Conservation (phyloP, 129 eudicot genomes). For the Artemisia annua region DNA sequence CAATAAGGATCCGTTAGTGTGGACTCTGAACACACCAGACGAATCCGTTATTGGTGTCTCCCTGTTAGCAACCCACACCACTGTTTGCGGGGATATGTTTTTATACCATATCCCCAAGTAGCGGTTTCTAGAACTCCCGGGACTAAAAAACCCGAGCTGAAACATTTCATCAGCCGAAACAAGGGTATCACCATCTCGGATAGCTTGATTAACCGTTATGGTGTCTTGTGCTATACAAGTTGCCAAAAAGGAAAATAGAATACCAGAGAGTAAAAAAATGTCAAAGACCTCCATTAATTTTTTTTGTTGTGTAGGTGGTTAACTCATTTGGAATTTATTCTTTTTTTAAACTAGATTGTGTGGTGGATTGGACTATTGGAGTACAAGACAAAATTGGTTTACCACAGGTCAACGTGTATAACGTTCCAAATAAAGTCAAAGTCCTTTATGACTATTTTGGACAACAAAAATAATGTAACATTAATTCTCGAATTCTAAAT, state of each 20-base stretch:
- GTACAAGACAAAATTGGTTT: too few species aligned
- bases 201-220: background rate
- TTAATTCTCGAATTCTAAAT: too few species aligned
- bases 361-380: too few species aligned
- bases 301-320: too few species aligned
- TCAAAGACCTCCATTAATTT: background rate
- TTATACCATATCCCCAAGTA: slow-evolving; percentile 32
- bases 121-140: slow-evolving; percentile 17
- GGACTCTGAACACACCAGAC: background rate
- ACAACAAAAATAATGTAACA: too few species aligned
- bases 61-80: slow-evolving; percentile 32
- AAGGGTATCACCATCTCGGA: slow-evolving; percentile 18
- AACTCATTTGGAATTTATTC: too few species aligned
- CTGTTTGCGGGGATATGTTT: slow-evolving; percentile 13
- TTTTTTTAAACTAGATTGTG: too few species aligned
- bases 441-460: too few species aligned
- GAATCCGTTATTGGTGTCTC: slow-evolving; percentile 19
- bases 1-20: background rate
- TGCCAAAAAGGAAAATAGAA: background rate
- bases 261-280: background rate
- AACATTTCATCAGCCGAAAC: slow-evolving; percentile 16
- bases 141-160: slow-evolving; percentile 30
- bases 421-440: too few species aligned
- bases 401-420: too few species aligned
- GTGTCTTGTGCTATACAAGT: background rate